Evolutionary conservation across 306 rosid species (phyloP), one percentile per base, ranked within the genome.

Genomic region (Aeschynomene evenia): DNA sequence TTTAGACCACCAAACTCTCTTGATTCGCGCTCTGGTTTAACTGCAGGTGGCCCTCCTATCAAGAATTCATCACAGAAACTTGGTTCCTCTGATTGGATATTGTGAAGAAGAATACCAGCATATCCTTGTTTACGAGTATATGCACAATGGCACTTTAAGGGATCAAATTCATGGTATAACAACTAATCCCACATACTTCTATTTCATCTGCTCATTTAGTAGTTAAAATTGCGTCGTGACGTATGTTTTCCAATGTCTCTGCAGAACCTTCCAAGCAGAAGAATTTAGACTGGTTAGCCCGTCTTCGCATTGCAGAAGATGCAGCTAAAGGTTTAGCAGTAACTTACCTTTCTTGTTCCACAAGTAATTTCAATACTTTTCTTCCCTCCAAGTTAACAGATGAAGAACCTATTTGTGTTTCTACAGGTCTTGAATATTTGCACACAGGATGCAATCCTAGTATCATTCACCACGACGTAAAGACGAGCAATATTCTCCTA

Each of bases 391-490:
- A 40, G 60, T 33, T 77, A 57, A 64, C 31, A 51, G 49, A 39
- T 19, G 18, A 48, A 51, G 29, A 57, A 28, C 46, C 50, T 49
- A 66, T 55, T 74, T 63, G 28, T n/a, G 11, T 66, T 20, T 70
- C 56, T 80, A 45, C 74, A 88, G 97, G 97, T 57, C 86, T 91
- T 14, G 97, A 89, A 70, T 91, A 91, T 66, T 89, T 91, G 20
- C 97, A 91, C 79, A 89, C 94, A 21, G 91, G 97, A 74, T 91
- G 97, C 85, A 91, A 78, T 75, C 97, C 97, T 3, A 89, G 96
- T 26, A 91, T 91, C 81, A 91, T 91, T 73, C 96, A 91, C 79
- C 89, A 89, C 16, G 96, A 91, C 12, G 92, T 91, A 28, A 88
- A 91, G 78, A 88, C 96, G 22, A 89, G 91, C 83, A 91, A 91